Evolutionary conservation across 306 rosid species (phyloP), one percentile per base, ranked within the genome.

Genomic region (Carpinus viminea): DNA sequence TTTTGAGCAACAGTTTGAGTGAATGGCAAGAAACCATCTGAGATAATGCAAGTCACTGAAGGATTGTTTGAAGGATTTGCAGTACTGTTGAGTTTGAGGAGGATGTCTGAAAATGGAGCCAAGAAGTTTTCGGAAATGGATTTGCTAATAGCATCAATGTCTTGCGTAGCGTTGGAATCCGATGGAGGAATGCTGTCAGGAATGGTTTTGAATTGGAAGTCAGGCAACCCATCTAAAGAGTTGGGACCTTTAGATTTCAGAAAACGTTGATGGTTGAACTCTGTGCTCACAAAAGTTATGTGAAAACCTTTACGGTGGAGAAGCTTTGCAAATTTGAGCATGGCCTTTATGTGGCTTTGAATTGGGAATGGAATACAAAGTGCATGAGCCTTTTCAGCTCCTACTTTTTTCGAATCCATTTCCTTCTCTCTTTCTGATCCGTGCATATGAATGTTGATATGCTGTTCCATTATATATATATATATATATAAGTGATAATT

Each of bases 311-410:
- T 68, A 12, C 68, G 5, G 43, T 68, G 80, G 47, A 77, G 68
- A 31, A 77, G 75, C 64, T 77, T 55, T 54, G 80, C 54, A 13
- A 77, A 6, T 69, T 77, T 69, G 8, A 68, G 80, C 80, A 68
- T 68, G 4, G 31, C 57, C 66, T 68, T 68, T 21, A 77, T 69
- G 68, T 77, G 80, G 34, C 75, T 26, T 41, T 77, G 80, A 13
- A 12, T 15, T 21, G 75, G 80, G 34, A 0, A 5, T 12, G 68
- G 80, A 53, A 77, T 21, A 34, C 74, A 77, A n/a, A 77, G 55
- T 2, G 16, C 75, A 54, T 43, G 75, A 68, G 80, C 69, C 68
- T 41, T 46, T 5, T 46, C 50, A 46, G 11, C 50, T 46, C 1
- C 50, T 5, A 7, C 11, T 46, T 1, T 46, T 9, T 46, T 38